Evolutionary conservation across 2,329 filamentous ascomycete genomes (phyloP).

Genomic region (Nemania serpens): DNA sequence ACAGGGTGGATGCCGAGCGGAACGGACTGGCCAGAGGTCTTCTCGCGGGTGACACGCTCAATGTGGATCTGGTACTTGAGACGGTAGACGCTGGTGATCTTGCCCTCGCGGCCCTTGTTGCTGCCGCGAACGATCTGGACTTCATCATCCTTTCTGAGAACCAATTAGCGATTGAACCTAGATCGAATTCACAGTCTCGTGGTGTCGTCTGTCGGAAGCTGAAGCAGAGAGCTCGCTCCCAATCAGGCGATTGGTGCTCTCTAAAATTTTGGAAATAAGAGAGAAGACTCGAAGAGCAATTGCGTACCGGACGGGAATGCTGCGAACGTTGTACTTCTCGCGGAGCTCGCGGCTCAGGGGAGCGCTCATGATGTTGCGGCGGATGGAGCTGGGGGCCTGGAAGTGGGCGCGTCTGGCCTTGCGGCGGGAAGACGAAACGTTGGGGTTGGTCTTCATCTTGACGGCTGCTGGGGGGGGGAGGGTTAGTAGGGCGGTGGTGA

Average conservation of each 20-base stretch:
- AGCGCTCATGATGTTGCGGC: slow-evolving; percentile 96
- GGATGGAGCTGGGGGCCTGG: slow-evolving; percentile 89
- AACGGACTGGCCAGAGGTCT: slow-evolving; percentile 94
- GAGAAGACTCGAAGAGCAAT: neutral
- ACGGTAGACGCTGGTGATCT: slow-evolving; percentile 96
- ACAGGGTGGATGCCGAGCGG: slow-evolving; percentile 87
- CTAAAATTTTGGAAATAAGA: neutral
- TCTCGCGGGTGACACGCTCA: slow-evolving; percentile 95
- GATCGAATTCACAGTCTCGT: neutral
- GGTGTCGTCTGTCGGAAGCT: no score
- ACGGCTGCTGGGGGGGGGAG: slow-evolving; percentile 27
- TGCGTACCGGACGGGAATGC: slow-evolving; percentile 74
- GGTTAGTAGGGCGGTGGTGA: slow-evolving; percentile 21
- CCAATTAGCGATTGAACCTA: neutral
- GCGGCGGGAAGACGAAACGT: slow-evolving; percentile 65
- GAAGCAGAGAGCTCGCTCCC: neutral
- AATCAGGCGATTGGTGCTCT: neutral
- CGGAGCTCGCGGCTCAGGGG: slow-evolving; percentile 95
- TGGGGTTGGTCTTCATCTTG: slow-evolving; percentile 42
- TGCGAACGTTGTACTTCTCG: slow-evolving; percentile 98
- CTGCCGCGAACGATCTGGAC: slow-evolving; percentile 88
- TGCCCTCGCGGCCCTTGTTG: slow-evolving; percentile 98
- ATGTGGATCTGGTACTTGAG: slow-evolving; percentile 98
- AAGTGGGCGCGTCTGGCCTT: slow-evolving; percentile 99
- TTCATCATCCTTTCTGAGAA: slow-evolving; percentile 83